These are phyloP conservation scores for Trichosporon coremiiforme DNA, from an alignment of 1,284 basidiomycete species.

Conservation along the genomic window DNA sequence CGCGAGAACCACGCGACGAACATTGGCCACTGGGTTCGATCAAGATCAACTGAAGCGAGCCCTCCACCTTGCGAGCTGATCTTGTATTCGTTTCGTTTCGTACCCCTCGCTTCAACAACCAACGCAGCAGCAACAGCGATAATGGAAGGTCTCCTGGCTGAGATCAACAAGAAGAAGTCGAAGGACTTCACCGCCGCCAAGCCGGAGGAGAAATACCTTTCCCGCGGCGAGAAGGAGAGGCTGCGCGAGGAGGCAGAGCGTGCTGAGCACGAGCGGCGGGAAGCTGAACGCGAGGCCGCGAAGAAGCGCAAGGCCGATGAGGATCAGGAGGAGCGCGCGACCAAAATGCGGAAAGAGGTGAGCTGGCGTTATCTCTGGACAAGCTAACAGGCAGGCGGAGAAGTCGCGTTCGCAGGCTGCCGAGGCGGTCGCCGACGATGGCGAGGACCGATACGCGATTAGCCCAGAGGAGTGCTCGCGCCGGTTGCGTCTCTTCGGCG, in stretches of 20 bases:
- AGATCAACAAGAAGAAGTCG: conserved; percentile 86
- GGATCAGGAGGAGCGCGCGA: conserved; percentile 38
- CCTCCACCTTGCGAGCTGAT: conserved; percentile 12
- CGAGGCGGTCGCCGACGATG: conserved; percentile 36
- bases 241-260: conserved; percentile 68
- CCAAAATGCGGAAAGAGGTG: conserved; percentile 52
- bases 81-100: not conserved
- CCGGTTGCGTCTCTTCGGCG: conserved; percentile 83
- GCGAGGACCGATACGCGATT: conserved; percentile 76
- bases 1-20: not conserved
- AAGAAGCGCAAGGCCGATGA: conserved; percentile 56
- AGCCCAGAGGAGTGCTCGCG: conserved; percentile 90
- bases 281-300: conserved; percentile 51
- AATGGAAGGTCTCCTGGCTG: conserved; percentile 60
- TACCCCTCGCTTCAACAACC: not conserved
- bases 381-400: conserved; percentile 36
- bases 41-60: not conserved
- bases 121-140: not conserved
- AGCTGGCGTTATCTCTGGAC: conserved; percentile 7
- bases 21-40: conserved; percentile 10
- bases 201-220: conserved; percentile 75
- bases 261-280: conserved; percentile 48
- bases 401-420: conserved; percentile 45
- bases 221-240: conserved; percentile 68
- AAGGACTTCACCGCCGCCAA: conserved; percentile 59